Conservation (phyloP, 1,284 basidiomycete species). For the Leccinum colubrinum region DNA sequence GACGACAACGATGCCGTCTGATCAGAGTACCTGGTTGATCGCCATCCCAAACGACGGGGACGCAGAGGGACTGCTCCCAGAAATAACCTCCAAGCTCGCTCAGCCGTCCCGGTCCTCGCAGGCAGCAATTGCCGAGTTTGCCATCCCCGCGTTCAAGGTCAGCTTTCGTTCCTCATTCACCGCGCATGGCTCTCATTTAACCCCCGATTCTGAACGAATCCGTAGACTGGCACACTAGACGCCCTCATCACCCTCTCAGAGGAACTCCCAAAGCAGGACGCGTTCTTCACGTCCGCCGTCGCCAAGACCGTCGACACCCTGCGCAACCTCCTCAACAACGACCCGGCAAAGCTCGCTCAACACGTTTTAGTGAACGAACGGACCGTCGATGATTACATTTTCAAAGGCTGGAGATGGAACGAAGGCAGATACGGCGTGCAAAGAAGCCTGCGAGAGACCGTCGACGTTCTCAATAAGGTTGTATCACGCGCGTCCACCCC, state of each 20-base stretch:
- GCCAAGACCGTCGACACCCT: constrained; percentile 95
- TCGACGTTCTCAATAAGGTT: constrained; percentile 83
- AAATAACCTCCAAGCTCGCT: constrained; percentile 55
- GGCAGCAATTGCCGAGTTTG: constrained; percentile 53
- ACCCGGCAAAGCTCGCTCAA: constrained; percentile 78
- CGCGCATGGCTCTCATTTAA: constrained; percentile 11
- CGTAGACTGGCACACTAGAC: constrained; percentile 92
- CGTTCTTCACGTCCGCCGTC: constrained; percentile 84
- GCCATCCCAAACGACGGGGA: constrained; percentile 76
- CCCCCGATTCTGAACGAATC: constrained; percentile 4
- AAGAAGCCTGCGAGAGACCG: constrained; percentile 75
- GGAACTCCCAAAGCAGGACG: constrained; percentile 89
- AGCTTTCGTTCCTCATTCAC: constrained; percentile 6
- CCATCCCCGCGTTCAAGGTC: constrained; percentile 80
- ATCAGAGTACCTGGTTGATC: constrained; percentile 83
- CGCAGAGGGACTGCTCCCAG: constrained; percentile 64
- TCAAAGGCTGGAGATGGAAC: constrained; percentile 85
- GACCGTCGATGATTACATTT: constrained; percentile 78
- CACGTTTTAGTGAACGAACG: constrained; percentile 86
- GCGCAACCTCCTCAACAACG: constrained; percentile 88
- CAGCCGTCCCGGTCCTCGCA: constrained; percentile 51
- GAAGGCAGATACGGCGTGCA: constrained; percentile 84
- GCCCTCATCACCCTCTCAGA: constrained; percentile 89
- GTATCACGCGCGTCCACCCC: constrained; percentile 22
- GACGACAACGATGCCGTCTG: constrained; percentile 65